Evolutionary conservation across 202 grass and related monocot species (phyloP).

Genomic region (Panicum virgatum): DNA sequence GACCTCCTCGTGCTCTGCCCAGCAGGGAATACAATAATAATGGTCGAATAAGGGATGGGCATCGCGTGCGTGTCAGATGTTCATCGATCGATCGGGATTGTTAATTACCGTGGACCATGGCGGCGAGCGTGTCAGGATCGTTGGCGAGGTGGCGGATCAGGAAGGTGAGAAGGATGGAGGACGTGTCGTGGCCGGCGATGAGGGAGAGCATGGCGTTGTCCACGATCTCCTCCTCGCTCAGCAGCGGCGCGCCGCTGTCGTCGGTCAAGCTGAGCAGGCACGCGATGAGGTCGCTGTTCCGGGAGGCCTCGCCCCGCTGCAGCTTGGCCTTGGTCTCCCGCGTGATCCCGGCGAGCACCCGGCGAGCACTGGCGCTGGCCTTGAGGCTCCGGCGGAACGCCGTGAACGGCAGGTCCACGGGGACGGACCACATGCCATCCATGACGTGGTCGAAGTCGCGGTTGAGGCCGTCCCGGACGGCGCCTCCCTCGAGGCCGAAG

Average conservation of each 20-base stretch:
- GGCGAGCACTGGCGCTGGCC: slow-evolving; percentile 26
- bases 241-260: background rate
- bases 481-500: slow-evolving; percentile 36
- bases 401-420: slow-evolving; percentile 47
- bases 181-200: slow-evolving; percentile 45
- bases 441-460: slow-evolving; percentile 13
- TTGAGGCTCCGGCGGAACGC: slow-evolving; percentile 44
- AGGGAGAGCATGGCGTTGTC: slow-evolving; percentile 36
- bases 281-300: slow-evolving; percentile 35
- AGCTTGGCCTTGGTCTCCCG: slow-evolving; percentile 15
- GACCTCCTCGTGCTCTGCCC: slow-evolving; percentile 41
- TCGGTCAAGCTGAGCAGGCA: slow-evolving; percentile 28
- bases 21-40: too few relatives aligned
- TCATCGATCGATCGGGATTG: too few relatives aligned
- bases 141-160: slow-evolving; percentile 55
- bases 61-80: too few relatives aligned
- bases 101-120: slow-evolving; percentile 50
- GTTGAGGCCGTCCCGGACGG: background rate
- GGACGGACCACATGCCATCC: slow-evolving; percentile 45
- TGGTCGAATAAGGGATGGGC: too few relatives aligned
- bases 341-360: background rate
- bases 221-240: slow-evolving; percentile 32
- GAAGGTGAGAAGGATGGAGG: slow-evolving; percentile 53
- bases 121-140: slow-evolving; percentile 25
- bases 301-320: background rate